A percentile compares a stretch with the other conserved stretches of the same genome.
Conservation (phyloP, 2,329 filamentous ascomycete genomes). For the Rhytidhysteron rufulum region DNA sequence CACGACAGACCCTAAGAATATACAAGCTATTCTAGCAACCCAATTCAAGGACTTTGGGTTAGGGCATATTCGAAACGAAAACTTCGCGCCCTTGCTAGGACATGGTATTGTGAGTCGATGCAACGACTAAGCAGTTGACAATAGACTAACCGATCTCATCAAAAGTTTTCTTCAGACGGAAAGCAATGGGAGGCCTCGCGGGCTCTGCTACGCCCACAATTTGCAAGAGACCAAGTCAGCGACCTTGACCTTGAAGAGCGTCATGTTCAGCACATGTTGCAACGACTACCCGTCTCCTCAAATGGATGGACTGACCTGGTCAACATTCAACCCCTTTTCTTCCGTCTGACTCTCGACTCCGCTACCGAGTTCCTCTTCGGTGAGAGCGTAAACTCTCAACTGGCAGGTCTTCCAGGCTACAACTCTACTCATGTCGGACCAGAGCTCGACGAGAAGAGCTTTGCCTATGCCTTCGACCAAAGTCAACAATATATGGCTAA, state of each 20-base stretch:
- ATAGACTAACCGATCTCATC: background rate
- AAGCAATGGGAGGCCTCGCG: slow-evolving; percentile 19
- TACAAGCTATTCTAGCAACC: slow-evolving; percentile 42
- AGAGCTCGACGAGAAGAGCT: slow-evolving; percentile 9
- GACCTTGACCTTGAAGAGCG: slow-evolving; percentile 53
- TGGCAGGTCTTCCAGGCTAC: slow-evolving; percentile 3
- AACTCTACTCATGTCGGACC: background rate
- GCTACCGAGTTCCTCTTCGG: slow-evolving; percentile 66
- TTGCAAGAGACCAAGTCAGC: slow-evolving; percentile 43
- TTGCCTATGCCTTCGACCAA: slow-evolving; percentile 26
- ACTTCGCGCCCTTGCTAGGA: slow-evolving; percentile 39
- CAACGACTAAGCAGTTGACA: background rate
- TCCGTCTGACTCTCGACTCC: slow-evolving; percentile 61
- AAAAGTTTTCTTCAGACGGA: slow-evolving; percentile 38
- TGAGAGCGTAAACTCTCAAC: slow-evolving; percentile 29
- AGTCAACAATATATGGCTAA: slow-evolving; percentile 17
- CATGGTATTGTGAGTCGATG: slow-evolving; percentile 31
- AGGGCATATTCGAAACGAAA: slow-evolving; percentile 29
- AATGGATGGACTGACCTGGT: slow-evolving; percentile 44
- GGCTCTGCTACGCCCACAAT: slow-evolving; percentile 47
- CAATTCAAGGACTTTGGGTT: slow-evolving; percentile 46
- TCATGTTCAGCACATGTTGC: slow-evolving; percentile 53
- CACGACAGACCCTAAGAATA: slow-evolving; percentile 38
- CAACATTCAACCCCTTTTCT: slow-evolving; percentile 60
- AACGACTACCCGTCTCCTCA: slow-evolving; percentile 44